These are phyloP conservation scores for Curvularia verruculosa DNA, from an alignment of 2,329 filamentous ascomycete species.

Conservation along the genomic window DNA sequence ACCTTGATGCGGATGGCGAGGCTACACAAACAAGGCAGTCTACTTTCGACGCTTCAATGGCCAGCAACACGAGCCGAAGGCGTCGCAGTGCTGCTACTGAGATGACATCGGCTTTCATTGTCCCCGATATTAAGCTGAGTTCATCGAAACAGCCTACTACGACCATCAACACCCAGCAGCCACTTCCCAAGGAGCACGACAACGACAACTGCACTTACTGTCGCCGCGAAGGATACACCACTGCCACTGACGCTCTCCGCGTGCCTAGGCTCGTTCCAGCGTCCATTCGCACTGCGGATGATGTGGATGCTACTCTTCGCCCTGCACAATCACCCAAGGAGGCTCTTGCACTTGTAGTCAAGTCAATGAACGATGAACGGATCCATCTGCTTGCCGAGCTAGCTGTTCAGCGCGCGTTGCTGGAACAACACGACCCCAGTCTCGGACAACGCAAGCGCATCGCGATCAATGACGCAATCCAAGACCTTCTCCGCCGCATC, in stretches of 20 bases:
- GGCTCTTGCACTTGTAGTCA: constrained; percentile 82
- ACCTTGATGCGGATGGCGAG: constrained; percentile 33
- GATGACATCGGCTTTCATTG: constrained; percentile 69
- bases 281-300: constrained; percentile 58
- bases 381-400: constrained; percentile 75
- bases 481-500: constrained; percentile 65
- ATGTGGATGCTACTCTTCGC: constrained; percentile 65
- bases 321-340: constrained; percentile 69
- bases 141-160: constrained; percentile 32
- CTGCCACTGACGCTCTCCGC: constrained; percentile 40
- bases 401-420: constrained; percentile 62
- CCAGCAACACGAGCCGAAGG: constrained; percentile 58
- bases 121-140: constrained; percentile 66
- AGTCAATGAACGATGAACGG: constrained; percentile 79
- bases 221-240: constrained; percentile 51
- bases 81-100: constrained; percentile 58
- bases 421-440: constrained; percentile 66
- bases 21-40: constrained; percentile 41
- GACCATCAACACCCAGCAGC: constrained; percentile 26
- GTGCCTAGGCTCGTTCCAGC: constrained; percentile 59
- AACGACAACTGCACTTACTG: constrained; percentile 64
- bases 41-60: constrained; percentile 49
- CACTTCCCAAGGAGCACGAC: constrained; percentile 55
- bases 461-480: constrained; percentile 65
- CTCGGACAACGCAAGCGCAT: constrained; percentile 69